Evolutionary conservation across 2,329 filamentous ascomycete species (phyloP).

Genomic region (Fusarium sp.): DNA sequence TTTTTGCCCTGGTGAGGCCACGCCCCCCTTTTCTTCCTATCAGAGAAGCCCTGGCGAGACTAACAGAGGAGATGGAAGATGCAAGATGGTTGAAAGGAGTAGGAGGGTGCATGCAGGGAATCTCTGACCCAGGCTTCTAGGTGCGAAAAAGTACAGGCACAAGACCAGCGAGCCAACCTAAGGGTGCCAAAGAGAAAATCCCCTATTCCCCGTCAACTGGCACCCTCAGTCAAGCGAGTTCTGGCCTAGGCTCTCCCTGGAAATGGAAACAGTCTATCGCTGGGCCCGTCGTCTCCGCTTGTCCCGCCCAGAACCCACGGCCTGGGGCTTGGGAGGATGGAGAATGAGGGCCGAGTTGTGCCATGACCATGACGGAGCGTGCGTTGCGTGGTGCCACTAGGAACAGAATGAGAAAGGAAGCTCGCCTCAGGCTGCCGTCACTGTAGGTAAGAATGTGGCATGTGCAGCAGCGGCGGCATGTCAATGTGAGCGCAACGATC

Average conservation of each 20-base stretch:
- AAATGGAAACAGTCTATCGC: slow-evolving; percentile 9
- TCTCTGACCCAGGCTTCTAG: neutral
- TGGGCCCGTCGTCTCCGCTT: slow-evolving; percentile 18
- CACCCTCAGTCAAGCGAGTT: neutral
- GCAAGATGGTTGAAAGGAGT: slow-evolving; percentile 1
- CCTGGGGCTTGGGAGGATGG: slow-evolving; percentile 21
- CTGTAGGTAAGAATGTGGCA: slow-evolving; percentile 12
- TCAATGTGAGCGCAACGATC: neutral
- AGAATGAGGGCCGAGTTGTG: slow-evolving; percentile 10
- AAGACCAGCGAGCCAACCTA: neutral
- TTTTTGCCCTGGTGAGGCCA: slow-evolving; percentile 10
- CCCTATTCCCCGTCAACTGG: slow-evolving; percentile 2
- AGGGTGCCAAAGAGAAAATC: neutral
- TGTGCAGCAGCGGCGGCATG: slow-evolving; percentile 8
- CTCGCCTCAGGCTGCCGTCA: slow-evolving; percentile 19
- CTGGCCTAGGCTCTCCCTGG: slow-evolving; percentile 2
- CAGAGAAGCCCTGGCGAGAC: neutral
- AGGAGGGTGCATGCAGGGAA: slow-evolving; percentile 12
- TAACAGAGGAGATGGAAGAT: slow-evolving; percentile 8
- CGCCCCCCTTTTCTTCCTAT: slow-evolving; percentile 10
- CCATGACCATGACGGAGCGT: slow-evolving; percentile 23
- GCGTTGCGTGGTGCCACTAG: slow-evolving; percentile 35
- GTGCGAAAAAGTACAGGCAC: slow-evolving; percentile 5
- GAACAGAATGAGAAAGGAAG: slow-evolving; percentile 23
- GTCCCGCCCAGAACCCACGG: slow-evolving; percentile 23